Base-by-base conservation (phyloP, 495 filamentous ascomycete species). In the Glonium stellatum region DNA sequence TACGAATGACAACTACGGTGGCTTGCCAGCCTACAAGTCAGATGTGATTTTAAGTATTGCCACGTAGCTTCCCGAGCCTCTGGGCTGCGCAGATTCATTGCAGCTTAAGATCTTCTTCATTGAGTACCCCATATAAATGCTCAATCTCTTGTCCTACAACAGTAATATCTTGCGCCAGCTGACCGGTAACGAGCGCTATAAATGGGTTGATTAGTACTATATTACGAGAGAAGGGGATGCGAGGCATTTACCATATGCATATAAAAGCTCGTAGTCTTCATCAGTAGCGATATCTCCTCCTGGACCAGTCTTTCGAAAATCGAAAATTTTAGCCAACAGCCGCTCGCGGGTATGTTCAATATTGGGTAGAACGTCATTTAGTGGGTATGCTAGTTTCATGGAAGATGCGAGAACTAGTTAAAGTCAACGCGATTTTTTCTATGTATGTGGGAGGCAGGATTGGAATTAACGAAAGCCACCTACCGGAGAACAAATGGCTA, bases 351-450 rank as follows among this genome's bases (percentile, higher is more conserved):
- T 82, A 70, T 90, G 83, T 22, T 87, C 80, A 23, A 91, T 86
- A 61, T 84, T 92, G 4, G 93, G 93, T 12, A 97, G 73, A 22
- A 86, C 87, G 65, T 95, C 89, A 23, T 87, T 95, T 41, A 98
- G 75, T 0, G 93, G 92, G 62, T 95, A 97, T 69, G 95, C 92
- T 0, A 97, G 80, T 76, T 93, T 93, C 71, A 97, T 82, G 1
- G 89, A 93, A 1, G 87, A 92, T 1, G 92, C 93, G 62, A 98
- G 81, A 1, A 96, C 92, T 87, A 10, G 22, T 35, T 19, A 31
- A 8, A 0, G 46, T 72, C 47, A 72, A 69, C 64, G 34, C 12
- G 15, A n/a, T 37, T 9, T 21, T 39, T 42, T 3, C 31, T 4
- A 15, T 46, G 35, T 56, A 25, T 35, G 27, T 31, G 27, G 27